Percentiles rank a stretch among this genome's conserved stretches.
phyloP scores from a whole-genome alignment of 2,329 filamentous ascomycete species.

The Penicillium vulpinum region DNA sequence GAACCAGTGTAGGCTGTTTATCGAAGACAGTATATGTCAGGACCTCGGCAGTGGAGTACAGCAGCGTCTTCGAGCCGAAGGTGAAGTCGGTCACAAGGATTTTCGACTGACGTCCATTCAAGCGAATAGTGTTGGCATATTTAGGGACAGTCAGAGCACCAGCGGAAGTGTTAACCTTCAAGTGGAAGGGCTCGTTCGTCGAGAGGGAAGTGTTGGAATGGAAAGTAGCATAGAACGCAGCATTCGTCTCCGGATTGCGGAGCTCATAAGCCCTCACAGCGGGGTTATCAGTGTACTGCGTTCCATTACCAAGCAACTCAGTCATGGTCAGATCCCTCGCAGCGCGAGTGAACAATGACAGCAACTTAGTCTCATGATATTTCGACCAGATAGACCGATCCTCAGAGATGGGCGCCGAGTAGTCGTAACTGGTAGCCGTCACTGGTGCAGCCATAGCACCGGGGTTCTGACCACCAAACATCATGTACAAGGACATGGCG shows the following conservation, averaged over 20 bases:
- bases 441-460: slow-evolving; percentile 59
- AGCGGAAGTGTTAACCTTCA: slow-evolving; percentile 57
- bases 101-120: slow-evolving; percentile 64
- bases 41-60: slow-evolving; percentile 60
- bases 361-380: slow-evolving; percentile 63
- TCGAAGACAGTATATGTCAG: slow-evolving; percentile 54
- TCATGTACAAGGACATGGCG: slow-evolving; percentile 64
- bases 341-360: slow-evolving; percentile 60
- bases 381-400: slow-evolving; percentile 59
- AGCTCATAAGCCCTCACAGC: slow-evolving; percentile 58
- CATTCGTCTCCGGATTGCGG: slow-evolving; percentile 58
- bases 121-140: slow-evolving; percentile 48
- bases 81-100: slow-evolving; percentile 61
- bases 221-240: slow-evolving; percentile 60
- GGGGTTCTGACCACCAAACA: slow-evolving; percentile 66
- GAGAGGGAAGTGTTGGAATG: slow-evolving; percentile 56
- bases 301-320: slow-evolving; percentile 52
- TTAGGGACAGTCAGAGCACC: slow-evolving; percentile 58
- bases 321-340: slow-evolving; percentile 59
- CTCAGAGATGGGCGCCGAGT: slow-evolving; percentile 62
- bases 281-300: slow-evolving; percentile 53
- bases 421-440: slow-evolving; percentile 64
- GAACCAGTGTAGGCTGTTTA: slow-evolving; percentile 47
- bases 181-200: slow-evolving; percentile 54
- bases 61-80: slow-evolving; percentile 52